A percentile compares a stretch with the other conserved stretches of the same genome.
Evolutionary conservation across 805 yeast genomes (phyloP).

Genomic region (Saccharomycopsis sp.): DNA sequence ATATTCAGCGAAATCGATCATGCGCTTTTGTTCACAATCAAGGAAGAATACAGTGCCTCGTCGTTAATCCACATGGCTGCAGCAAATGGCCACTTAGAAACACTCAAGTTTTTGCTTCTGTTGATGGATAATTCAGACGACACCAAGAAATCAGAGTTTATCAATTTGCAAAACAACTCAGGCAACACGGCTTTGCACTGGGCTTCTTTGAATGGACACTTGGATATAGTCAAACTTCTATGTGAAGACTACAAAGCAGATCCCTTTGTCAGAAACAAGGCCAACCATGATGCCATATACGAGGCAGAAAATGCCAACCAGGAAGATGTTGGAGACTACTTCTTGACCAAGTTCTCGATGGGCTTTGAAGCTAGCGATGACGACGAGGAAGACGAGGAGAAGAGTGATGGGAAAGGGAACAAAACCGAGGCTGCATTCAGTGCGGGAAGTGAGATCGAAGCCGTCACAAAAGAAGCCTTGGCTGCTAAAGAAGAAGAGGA

Average conservation of each 20-base stretch:
- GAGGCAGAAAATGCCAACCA: constrained; percentile 81
- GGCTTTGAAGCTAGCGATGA: constrained; percentile 52
- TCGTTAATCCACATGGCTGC: constrained; percentile 93
- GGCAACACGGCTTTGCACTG: constrained; percentile 96
- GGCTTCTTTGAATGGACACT: constrained; percentile 87
- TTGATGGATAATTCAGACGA: constrained; percentile 33
- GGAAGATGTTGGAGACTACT: constrained; percentile 69
- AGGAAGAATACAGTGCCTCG: constrained; percentile 49
- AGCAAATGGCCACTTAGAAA: constrained; percentile 82
- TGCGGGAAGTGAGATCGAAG: constrained; percentile 44
- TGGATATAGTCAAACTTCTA: constrained; percentile 56
- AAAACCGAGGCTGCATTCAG: constrained; percentile 24
- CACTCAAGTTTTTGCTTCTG: constrained; percentile 50
- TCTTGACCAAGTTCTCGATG: constrained; percentile 63
- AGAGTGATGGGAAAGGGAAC: constrained; percentile 26
- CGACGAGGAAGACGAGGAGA: constrained; percentile 33
- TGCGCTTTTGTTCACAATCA: constrained; percentile 34
- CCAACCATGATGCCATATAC: constrained; percentile 74
- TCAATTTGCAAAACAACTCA: constrained; percentile 53
- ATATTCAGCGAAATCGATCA: constrained; percentile 54
- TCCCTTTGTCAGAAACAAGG: constrained; percentile 64
- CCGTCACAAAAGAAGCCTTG: constrained; percentile 38
- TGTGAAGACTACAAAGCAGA: constrained; percentile 74
- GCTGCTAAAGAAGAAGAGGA: constrained; percentile 31
- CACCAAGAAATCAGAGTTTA: constrained; percentile 25